Percentiles rank a stretch among this genome's conserved stretches.
These are phyloP conservation scores for Panicum hallii DNA, from an alignment of 202 grass and related monocot species.

Conservation along the genomic window DNA sequence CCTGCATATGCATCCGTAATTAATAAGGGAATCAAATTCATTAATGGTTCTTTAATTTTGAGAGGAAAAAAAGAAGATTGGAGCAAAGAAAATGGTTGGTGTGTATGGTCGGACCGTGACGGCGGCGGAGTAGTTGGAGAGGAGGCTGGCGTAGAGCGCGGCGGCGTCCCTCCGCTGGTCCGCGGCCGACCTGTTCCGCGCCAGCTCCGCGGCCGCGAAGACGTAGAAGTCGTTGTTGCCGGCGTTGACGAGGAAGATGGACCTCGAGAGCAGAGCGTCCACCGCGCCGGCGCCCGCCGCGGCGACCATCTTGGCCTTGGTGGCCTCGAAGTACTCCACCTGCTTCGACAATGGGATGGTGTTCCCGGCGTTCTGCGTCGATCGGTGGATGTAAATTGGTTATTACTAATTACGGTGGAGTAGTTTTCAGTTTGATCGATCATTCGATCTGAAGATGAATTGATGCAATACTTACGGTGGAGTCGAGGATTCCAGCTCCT, in stretches of 20 bases:
- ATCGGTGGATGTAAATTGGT: neutral
- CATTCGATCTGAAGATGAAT: neutral
- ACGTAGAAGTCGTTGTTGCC: slow-evolving; percentile 54
- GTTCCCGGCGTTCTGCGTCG: neutral
- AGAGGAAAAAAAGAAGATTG: neutral
- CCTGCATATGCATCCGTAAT: neutral
- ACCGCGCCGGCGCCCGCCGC: neutral
- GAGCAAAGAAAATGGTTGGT: no score
- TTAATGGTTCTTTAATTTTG: neutral
- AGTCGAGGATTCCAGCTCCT: slow-evolving; percentile 13
- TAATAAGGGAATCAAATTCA: neutral
- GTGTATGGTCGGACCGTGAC: neutral
- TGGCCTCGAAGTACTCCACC: slow-evolving; percentile 26
- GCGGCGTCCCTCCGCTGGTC: slow-evolving; percentile 1
- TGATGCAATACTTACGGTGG: neutral
- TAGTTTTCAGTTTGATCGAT: neutral
- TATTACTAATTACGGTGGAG: neutral
- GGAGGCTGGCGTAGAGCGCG: neutral
- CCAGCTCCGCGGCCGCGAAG: neutral
- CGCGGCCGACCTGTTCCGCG: neutral
- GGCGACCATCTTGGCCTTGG: slow-evolving; percentile 36
- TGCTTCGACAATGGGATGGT: slow-evolving; percentile 42
- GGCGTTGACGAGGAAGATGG: slow-evolving; percentile 50
- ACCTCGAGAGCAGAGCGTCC: slow-evolving; percentile 8
- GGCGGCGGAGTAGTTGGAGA: slow-evolving; percentile 13